Evolutionary conservation across 192 early-diverging fungal genomes (phyloP).

Genomic region (Funneliformis mosseae): DNA sequence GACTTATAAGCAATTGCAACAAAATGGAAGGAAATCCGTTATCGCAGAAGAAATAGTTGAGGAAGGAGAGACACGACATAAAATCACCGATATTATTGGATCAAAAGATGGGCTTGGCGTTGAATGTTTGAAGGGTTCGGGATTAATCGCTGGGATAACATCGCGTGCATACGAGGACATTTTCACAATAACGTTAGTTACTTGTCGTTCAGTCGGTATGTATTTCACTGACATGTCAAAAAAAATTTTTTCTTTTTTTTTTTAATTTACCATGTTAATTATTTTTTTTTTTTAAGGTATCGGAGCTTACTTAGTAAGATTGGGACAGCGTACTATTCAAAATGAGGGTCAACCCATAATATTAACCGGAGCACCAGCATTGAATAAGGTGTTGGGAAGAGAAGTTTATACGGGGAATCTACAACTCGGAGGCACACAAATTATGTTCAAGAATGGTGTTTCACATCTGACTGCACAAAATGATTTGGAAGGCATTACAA

Average conservation of each 20-base stretch:
- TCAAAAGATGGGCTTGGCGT: constrained; percentile 87
- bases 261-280: background rate
- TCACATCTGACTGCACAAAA: constrained; percentile 96
- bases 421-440: constrained; percentile 97
- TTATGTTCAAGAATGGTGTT: constrained; percentile 99
- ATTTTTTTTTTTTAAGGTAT: constrained; percentile 55
- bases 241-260: background rate
- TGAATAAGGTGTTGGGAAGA: constrained; percentile 98
- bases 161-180: constrained; percentile 96
- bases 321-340: constrained; percentile 96
- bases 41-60: constrained; percentile 72
- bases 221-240: background rate
- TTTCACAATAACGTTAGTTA: constrained; percentile 95
- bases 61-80: constrained; percentile 76
- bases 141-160: constrained; percentile 97
- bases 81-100: constrained; percentile 89
- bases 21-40: constrained; percentile 67
- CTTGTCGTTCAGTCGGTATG: constrained; percentile 92
- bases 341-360: constrained; percentile 99
- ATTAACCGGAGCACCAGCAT: constrained; percentile 92
- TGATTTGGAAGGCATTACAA: constrained; percentile 88
- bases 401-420: constrained; percentile 98
- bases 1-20: constrained; percentile 64
- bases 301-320: constrained; percentile 96
- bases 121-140: constrained; percentile 95